Conservation (phyloP, 2,329 filamentous ascomycete genomes). For the Massarina eburnea region DNA sequence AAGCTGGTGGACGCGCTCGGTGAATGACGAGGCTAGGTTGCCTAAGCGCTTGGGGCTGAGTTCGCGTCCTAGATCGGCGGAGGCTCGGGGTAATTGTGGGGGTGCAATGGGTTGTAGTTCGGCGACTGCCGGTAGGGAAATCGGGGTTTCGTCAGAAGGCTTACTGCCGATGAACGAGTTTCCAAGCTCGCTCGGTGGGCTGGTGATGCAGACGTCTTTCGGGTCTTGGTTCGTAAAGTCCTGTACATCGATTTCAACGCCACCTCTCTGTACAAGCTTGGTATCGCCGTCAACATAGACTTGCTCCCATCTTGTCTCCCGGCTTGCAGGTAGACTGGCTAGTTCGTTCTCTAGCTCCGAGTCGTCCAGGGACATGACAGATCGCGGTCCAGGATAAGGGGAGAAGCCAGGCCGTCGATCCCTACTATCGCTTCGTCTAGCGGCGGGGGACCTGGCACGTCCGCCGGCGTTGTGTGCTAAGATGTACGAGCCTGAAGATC, state of each 20-base stretch:
- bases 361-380: constrained; percentile 43
- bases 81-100: not conserved
- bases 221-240: constrained; percentile 35
- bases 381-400: constrained; percentile 35
- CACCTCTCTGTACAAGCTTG: constrained; percentile 37
- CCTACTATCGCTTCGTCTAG: constrained; percentile 19
- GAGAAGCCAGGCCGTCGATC: constrained; percentile 40
- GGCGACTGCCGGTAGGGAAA: constrained; percentile 23
- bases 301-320: constrained; percentile 42
- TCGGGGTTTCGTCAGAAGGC: constrained; percentile 25
- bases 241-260: constrained; percentile 29
- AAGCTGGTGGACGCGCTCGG: constrained; percentile 36
- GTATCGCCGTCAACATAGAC: constrained; percentile 44
- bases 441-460: constrained; percentile 29
- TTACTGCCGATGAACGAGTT: constrained; percentile 28
- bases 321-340: constrained; percentile 35
- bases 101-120: not conserved
- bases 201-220: constrained; percentile 40
- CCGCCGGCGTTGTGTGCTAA: constrained; percentile 27
- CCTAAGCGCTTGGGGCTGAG: constrained; percentile 13
- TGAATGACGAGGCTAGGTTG: constrained; percentile 35
- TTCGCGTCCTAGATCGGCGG: constrained; percentile 10
- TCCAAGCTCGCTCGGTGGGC: constrained; percentile 34
- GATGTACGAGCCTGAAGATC: constrained; percentile 49
- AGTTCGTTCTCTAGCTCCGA: constrained; percentile 41